phyloP scores from a whole-genome alignment of 129 eudicot genomes.

The Helichrysum umbraculigerum region DNA sequence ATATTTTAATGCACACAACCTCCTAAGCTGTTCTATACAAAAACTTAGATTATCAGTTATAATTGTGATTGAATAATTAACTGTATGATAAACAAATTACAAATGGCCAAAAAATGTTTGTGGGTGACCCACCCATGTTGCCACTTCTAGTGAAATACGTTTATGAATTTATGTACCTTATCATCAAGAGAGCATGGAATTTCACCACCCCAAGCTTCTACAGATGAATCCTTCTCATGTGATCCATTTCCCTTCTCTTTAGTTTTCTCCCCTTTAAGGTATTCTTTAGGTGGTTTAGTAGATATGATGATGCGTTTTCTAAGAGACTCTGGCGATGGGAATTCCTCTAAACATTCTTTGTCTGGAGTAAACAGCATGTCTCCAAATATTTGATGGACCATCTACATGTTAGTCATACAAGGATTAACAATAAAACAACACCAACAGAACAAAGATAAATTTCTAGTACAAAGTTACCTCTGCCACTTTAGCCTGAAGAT shows the following conservation, averaged over 20 bases:
- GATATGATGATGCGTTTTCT: slow-evolving; percentile 69
- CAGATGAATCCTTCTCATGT: slow-evolving; percentile 41
- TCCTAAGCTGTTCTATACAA: no score
- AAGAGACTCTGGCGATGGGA: slow-evolving; percentile 73
- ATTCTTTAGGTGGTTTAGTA: slow-evolving; percentile 92
- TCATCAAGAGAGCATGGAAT: slow-evolving; percentile 39
- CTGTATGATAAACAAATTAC: no score
- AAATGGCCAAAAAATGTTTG: background rate
- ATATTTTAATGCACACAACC: background rate
- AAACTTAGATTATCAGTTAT: no score
- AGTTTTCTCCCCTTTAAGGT: slow-evolving; percentile 48
- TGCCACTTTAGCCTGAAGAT: slow-evolving; percentile 89
- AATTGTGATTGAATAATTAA: no score
- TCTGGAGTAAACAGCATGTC: slow-evolving; percentile 69
- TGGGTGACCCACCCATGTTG: background rate
- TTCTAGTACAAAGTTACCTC: slow-evolving; percentile 42
- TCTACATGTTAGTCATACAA: slow-evolving; percentile 41
- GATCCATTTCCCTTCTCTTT: slow-evolving; percentile 34
- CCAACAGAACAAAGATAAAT: background rate
- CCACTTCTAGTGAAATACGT: background rate
- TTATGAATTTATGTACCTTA: slow-evolving; percentile 48
- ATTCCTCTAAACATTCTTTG: slow-evolving; percentile 58
- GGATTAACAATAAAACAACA: slow-evolving; percentile 3
- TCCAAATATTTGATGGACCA: slow-evolving; percentile 81
- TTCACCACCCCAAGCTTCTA: slow-evolving; percentile 74